Conservation (phyloP, 495 filamentous ascomycete genomes). For the Tuber brumale region DNA sequence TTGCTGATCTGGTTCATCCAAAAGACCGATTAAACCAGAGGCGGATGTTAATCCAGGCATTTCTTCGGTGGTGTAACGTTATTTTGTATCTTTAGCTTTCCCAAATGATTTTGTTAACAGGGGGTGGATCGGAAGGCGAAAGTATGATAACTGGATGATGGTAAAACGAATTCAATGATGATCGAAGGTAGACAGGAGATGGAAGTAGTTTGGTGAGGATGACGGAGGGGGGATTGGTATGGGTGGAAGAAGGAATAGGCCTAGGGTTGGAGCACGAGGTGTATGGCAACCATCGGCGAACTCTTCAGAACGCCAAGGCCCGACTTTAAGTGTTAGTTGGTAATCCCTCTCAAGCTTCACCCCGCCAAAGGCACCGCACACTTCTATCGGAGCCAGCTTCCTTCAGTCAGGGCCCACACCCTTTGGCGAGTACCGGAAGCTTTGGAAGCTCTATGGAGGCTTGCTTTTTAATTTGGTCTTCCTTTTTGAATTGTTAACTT, state of each 20-base stretch:
- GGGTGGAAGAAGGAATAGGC: slow-evolving; percentile 13
- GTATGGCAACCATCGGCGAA: slow-evolving; percentile 15
- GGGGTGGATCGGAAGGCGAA: slow-evolving; percentile 3
- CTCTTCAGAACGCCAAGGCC: slow-evolving; percentile 31
- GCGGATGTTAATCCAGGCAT: slow-evolving; percentile 96
- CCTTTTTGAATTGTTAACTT: background rate
- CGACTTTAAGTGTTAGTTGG: background rate
- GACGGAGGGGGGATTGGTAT: slow-evolving; percentile 25
- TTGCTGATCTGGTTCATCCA: slow-evolving; percentile 87
- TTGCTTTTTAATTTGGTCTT: background rate
- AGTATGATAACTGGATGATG: slow-evolving; percentile 28
- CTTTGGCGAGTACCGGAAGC: background rate
- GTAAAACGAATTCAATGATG: slow-evolving; percentile 20
- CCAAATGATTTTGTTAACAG: slow-evolving; percentile 7
- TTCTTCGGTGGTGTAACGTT: slow-evolving; percentile 14
- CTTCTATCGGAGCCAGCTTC: background rate
- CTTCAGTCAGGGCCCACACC: background rate
- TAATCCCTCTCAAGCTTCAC: background rate
- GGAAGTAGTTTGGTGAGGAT: slow-evolving; percentile 25
- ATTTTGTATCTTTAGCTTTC: slow-evolving; percentile 33
- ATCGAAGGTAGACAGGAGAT: slow-evolving; percentile 30
- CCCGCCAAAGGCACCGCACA: background rate
- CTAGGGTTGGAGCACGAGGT: slow-evolving; percentile 15
- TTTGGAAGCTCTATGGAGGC: background rate
- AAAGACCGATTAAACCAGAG: slow-evolving; percentile 87